These are phyloP conservation scores for Arthrobotrys entomopaga DNA, from an alignment of 2,329 filamentous ascomycete species.

Conservation along the genomic window DNA sequence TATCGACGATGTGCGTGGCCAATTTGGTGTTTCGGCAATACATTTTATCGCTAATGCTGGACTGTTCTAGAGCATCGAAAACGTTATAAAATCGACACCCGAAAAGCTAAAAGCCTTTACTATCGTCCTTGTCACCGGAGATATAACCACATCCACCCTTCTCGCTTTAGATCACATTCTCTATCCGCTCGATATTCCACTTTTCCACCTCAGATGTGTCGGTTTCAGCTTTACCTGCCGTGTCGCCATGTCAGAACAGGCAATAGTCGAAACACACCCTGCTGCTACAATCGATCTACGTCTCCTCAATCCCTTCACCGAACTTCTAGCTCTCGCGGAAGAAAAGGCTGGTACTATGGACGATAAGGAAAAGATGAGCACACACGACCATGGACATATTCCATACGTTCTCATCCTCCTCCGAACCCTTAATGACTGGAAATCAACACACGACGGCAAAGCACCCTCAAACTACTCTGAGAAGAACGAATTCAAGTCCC, in stretches of 20 bases:
- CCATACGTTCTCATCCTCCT: constrained; percentile 86
- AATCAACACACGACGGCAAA: constrained; percentile 73
- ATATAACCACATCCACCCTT: constrained; percentile 54
- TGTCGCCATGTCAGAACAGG: constrained; percentile 77
- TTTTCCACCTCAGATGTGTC: constrained; percentile 85
- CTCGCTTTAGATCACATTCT: constrained; percentile 52
- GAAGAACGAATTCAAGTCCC: constrained; percentile 81
- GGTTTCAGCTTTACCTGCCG: constrained; percentile 93
- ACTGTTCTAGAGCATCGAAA: constrained; percentile 19
- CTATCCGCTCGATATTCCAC: constrained; percentile 68
- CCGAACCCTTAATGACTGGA: constrained; percentile 85
- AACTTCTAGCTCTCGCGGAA: constrained; percentile 74
- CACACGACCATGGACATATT: constrained; percentile 89
- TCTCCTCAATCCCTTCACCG: constrained; percentile 84
- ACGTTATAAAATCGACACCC: constrained; percentile 28
- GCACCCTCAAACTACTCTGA: constrained; percentile 81
- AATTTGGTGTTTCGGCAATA: no score
- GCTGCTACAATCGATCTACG: constrained; percentile 87
- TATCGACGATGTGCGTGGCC: constrained; percentile 66
- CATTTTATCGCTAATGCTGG: no score
- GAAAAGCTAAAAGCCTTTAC: constrained; percentile 46
- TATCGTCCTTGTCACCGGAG: constrained; percentile 41
- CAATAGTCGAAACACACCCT: constrained; percentile 94
- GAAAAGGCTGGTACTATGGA: constrained; percentile 71
- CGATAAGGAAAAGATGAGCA: constrained; percentile 65